Evolutionary conservation across 495 filamentous ascomycete genomes (phyloP).

Genomic region (Letharia lupina): DNA sequence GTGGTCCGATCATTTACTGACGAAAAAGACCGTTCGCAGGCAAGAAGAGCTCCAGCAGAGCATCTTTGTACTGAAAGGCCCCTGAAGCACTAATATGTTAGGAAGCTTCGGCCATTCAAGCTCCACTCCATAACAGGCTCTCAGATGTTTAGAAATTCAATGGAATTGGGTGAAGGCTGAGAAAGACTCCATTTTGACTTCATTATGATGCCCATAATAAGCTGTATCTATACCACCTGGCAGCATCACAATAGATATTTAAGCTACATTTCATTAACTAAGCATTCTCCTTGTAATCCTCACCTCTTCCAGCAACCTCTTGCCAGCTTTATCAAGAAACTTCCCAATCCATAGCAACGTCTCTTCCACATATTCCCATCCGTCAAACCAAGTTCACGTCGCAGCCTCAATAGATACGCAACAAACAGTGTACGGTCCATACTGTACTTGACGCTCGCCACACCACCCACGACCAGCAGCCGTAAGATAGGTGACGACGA

Average conservation of each 20-base stretch:
- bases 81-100: too few species aligned
- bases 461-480: conserved; percentile 2
- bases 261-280: not conserved
- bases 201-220: too few species aligned
- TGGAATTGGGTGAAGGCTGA: too few species aligned
- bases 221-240: not conserved
- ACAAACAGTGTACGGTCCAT: not conserved
- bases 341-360: not conserved
- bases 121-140: too few species aligned
- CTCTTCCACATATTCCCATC: not conserved
- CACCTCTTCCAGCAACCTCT: not conserved
- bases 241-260: not conserved
- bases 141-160: too few species aligned
- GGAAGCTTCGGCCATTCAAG: too few species aligned
- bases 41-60: too few species aligned
- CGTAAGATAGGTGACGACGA: not conserved
- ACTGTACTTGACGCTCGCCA: not conserved
- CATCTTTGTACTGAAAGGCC: too few species aligned
- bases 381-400: not conserved
- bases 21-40: too few species aligned
- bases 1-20: too few species aligned
- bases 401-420: not conserved
- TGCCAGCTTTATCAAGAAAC: not conserved
- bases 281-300: too few species aligned
- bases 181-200: too few species aligned